Evolutionary conservation across 2,329 filamentous ascomycete genomes (phyloP).

Genomic region (Neofusicoccum ribis): DNA sequence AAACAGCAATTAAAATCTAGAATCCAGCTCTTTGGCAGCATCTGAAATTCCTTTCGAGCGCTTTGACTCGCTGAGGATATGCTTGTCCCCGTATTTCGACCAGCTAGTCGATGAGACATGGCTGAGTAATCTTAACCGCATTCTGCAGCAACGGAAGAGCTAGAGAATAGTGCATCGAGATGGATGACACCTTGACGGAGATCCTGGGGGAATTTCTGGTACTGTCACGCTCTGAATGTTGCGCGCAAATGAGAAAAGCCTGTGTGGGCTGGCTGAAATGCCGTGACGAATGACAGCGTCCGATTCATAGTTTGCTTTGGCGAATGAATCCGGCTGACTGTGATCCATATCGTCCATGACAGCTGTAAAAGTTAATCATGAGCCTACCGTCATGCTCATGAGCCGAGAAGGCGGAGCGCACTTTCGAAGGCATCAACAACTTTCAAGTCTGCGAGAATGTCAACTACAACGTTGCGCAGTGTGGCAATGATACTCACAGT

Average conservation of each 20-base stretch:
- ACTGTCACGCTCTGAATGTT: neutral
- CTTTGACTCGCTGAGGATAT: no score
- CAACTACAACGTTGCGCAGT: neutral
- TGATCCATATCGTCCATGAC: neutral
- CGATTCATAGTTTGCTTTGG: neutral
- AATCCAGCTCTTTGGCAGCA: no score
- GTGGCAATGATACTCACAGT: constrained; percentile 63
- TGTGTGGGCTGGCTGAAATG: neutral
- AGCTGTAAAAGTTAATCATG: neutral
- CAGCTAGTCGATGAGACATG: no score
- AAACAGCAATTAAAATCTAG: no score
- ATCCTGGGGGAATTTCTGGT: neutral
- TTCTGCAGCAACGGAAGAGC: no score
- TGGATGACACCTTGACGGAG: neutral
- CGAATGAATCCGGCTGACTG: neutral
- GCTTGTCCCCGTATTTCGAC: no score
- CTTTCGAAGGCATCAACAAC: constrained; percentile 51
- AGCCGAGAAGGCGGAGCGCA: constrained; percentile 48
- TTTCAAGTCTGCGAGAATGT: constrained; percentile 38
- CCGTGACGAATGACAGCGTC: neutral
- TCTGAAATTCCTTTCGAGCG: no score
- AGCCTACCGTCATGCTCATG: neutral
- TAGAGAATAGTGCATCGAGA: constrained; percentile 12
- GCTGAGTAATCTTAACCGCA: no score
- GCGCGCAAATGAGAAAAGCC: neutral